These are phyloP conservation scores for Lodderomyces oxycetoniae DNA, from an alignment of 1,139 yeast genomes.

Conservation along the genomic window DNA sequence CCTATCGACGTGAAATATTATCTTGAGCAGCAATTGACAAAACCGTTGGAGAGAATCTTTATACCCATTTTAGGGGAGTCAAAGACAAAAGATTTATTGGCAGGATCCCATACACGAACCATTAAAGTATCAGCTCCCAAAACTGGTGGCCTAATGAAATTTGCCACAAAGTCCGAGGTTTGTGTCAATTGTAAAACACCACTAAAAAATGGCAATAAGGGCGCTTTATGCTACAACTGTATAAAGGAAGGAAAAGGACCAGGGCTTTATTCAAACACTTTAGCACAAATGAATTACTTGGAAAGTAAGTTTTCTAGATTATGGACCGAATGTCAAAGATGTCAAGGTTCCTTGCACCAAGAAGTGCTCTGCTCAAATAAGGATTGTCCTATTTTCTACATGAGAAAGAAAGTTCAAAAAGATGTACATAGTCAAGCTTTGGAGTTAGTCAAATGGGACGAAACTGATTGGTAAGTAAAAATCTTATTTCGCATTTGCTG, in stretches of 20 bases:
- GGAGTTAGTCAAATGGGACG: conserved; percentile 72
- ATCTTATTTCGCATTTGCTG: too few species aligned
- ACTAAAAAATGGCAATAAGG: conserved; percentile 57
- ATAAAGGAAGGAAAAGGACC: conserved; percentile 70
- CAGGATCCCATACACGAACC: conserved; percentile 80
- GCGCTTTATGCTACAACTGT: conserved; percentile 83
- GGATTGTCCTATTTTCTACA: conserved; percentile 95
- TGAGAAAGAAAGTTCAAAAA: conserved; percentile 93
- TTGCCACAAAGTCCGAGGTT: conserved; percentile 82
- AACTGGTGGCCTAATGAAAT: conserved; percentile 82
- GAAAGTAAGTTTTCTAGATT: conserved; percentile 81
- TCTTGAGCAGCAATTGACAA: conserved; percentile 85
- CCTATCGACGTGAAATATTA: conserved; percentile 96
- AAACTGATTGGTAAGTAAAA: conserved; percentile 47
- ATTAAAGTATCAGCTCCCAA: conserved; percentile 63
- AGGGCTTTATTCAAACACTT: conserved; percentile 69
- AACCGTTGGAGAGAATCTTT: conserved; percentile 89
- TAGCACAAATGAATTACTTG: conserved; percentile 73
- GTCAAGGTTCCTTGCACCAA: conserved; percentile 94
- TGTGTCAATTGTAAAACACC: conserved; percentile 90
- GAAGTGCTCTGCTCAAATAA: conserved; percentile 93
- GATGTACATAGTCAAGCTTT: conserved; percentile 66
- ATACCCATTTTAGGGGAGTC: conserved; percentile 91
- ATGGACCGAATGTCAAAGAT: conserved; percentile 98
- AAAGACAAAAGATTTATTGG: conserved; percentile 70